Conservation (phyloP, 2,329 filamentous ascomycete species). For the Cordyceps sp. region DNA sequence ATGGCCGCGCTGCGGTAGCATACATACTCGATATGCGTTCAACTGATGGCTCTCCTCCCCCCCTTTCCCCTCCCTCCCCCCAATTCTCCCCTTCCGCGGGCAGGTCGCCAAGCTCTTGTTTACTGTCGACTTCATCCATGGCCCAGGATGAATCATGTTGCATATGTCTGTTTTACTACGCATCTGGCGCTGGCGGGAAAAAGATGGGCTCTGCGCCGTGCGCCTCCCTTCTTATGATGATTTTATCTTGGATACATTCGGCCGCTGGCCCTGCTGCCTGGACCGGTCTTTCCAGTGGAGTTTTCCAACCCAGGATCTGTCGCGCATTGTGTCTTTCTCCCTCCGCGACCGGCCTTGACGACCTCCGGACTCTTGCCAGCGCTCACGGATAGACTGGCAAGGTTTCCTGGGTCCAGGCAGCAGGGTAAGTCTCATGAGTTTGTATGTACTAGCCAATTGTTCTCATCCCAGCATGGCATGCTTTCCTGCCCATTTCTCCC, state of each 20-base stretch:
- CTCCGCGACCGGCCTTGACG: background rate
- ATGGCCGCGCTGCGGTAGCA: no score
- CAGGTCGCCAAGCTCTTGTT: conserved; percentile 4
- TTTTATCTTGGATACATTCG: conserved; percentile 6
- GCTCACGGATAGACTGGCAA: conserved; percentile 12
- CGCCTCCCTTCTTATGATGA: background rate
- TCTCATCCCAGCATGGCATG: conserved; percentile 19
- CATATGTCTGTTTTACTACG: conserved; percentile 11
- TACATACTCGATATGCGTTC: no score
- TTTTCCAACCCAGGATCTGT: conserved; percentile 8
- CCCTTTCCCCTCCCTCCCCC: no score
- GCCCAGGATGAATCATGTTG: conserved; percentile 16
- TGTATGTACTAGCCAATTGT: conserved; percentile 34
- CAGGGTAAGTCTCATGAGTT: conserved; percentile 32
- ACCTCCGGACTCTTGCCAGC: conserved; percentile 6
- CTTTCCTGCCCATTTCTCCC: conserved; percentile 5
- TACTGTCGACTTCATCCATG: conserved; percentile 11
- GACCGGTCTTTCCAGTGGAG: conserved; percentile 12
- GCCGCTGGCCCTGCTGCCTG: conserved; percentile 16
- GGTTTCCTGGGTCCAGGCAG: conserved; percentile 30
- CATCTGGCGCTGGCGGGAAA: conserved; percentile 14
- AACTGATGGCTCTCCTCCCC: no score
- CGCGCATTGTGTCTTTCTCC: conserved; percentile 4
- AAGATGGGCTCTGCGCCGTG: conserved; percentile 7
- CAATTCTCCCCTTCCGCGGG: no score